Evolutionary conservation across 1,284 basidiomycete species (phyloP).

Genomic region (Ustilago curta): DNA sequence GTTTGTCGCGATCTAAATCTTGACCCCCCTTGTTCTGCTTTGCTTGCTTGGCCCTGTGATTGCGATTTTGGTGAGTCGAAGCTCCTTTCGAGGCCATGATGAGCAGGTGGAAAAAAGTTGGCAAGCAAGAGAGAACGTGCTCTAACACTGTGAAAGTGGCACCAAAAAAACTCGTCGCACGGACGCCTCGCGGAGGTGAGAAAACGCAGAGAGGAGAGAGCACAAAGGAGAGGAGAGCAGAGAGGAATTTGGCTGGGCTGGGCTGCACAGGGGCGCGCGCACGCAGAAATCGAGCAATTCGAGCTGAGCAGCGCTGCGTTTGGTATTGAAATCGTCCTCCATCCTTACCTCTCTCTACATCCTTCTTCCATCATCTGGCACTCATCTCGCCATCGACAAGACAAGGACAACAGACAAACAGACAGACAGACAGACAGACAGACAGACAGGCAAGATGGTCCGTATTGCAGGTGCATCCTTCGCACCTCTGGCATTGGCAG

Average conservation of each 20-base stretch:
- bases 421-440: too few species aligned
- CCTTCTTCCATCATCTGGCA: neutral
- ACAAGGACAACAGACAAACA: neutral
- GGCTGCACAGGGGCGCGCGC: constrained; percentile 6
- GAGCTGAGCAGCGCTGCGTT: neutral
- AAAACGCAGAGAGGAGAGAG: too few species aligned
- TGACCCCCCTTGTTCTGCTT: neutral
- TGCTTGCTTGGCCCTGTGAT: neutral
- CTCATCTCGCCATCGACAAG: neutral
- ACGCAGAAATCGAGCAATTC: neutral
- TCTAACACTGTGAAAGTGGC: constrained; percentile 5
- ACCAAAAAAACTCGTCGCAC: constrained; percentile 14
- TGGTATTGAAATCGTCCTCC: constrained; percentile 19
- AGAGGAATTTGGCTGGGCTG: neutral
- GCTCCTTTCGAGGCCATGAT: neutral
- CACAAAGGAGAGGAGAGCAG: too few species aligned
- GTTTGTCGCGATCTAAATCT: neutral
- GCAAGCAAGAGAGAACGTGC: neutral
- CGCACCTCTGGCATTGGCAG: constrained; percentile 25
- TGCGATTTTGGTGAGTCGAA: neutral
- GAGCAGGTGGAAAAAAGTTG: neutral
- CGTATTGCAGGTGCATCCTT: constrained; percentile 20
- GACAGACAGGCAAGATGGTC: constrained; percentile 24
- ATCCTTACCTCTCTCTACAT: neutral
- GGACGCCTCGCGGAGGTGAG: constrained; percentile 3